These are phyloP conservation scores for Dinochytrium kinnereticum DNA, from an alignment of 371 early-diverging fungal species.

Conservation along the genomic window DNA sequence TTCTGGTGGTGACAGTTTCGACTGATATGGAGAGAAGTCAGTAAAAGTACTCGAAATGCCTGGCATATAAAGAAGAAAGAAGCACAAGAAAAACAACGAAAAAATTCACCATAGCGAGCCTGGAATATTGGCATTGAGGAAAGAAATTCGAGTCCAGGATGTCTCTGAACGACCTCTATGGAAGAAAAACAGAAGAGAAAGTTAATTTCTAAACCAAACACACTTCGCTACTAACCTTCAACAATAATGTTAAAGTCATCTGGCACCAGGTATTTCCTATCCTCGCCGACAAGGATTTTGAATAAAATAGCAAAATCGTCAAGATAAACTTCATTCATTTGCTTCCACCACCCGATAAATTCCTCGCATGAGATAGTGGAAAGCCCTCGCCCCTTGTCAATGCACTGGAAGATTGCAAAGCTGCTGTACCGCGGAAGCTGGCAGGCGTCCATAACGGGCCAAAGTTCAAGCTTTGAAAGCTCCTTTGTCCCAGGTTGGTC, in stretches of 20 bases:
- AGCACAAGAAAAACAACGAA: background rate
- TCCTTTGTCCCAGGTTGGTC: too few relatives aligned
- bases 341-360: conserved; percentile 48
- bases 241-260: conserved; percentile 57
- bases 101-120: conserved; percentile 73
- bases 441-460: conserved; percentile 60
- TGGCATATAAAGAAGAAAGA: too few relatives aligned
- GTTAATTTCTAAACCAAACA: background rate
- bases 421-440: conserved; percentile 68
- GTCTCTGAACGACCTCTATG: conserved; percentile 65
- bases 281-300: conserved; percentile 34
- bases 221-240: conserved; percentile 46
- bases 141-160: conserved; percentile 86
- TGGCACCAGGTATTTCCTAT: conserved; percentile 44
- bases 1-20: conserved; percentile 83
- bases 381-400: background rate
- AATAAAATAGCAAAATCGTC: conserved; percentile 54
- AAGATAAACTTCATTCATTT: conserved; percentile 40
- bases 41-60: too few relatives aligned
- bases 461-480: conserved; percentile 23
- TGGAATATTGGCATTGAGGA: conserved; percentile 78
- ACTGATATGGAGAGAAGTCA: too few relatives aligned
- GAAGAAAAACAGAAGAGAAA: conserved; percentile 1
- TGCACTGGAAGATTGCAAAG: conserved; percentile 56
- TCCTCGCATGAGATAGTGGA: background rate